Evolutionary conservation across 176 grass and related monocot species (phyloP).

Genomic region (Aegilops longissima): DNA sequence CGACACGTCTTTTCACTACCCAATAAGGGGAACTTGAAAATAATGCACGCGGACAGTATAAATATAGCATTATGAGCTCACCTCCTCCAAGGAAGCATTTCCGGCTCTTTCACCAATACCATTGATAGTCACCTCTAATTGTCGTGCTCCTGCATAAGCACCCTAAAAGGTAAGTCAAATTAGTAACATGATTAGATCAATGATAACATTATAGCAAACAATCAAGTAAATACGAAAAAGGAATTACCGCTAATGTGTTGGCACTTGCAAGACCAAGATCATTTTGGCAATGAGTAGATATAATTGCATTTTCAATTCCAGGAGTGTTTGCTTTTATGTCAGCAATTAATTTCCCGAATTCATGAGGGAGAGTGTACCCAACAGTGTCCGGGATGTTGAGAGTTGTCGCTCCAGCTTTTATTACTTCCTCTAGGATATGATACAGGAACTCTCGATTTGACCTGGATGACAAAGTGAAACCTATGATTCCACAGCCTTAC

Average conservation of each 20-base stretch:
- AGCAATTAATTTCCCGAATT: conserved; percentile 83
- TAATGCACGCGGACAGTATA: not conserved
- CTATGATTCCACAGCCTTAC: not conserved
- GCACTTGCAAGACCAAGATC: conserved; percentile 96
- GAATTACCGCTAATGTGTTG: conserved; percentile 81
- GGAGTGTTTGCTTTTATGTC: conserved; percentile 89
- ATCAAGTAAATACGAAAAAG: conserved; percentile 26
- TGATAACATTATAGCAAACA: conserved; percentile 17
- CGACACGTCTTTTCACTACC: not conserved
- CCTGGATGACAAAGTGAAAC: conserved; percentile 46
- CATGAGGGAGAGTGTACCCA: conserved; percentile 80
- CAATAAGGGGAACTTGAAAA: not conserved
- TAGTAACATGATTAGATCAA: conserved; percentile 35
- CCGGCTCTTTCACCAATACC: conserved; percentile 98
- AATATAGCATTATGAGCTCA: conserved; percentile 29
- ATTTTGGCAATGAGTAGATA: conserved; percentile 98
- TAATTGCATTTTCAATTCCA: conserved; percentile 88
- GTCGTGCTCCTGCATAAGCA: conserved; percentile 77
- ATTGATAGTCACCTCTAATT: conserved; percentile 97
- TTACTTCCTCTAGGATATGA: conserved; percentile 88
- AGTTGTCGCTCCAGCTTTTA: conserved; percentile 94
- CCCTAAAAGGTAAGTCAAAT: conserved; percentile 66
- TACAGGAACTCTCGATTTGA: conserved; percentile 88
- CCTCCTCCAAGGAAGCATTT: conserved; percentile 99
- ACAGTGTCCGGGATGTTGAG: conserved; percentile 97